Percentiles rank a stretch among this genome's conserved stretches.
Conservation (phyloP, 345 rosid species). For the Luvunga scandens region DNA sequence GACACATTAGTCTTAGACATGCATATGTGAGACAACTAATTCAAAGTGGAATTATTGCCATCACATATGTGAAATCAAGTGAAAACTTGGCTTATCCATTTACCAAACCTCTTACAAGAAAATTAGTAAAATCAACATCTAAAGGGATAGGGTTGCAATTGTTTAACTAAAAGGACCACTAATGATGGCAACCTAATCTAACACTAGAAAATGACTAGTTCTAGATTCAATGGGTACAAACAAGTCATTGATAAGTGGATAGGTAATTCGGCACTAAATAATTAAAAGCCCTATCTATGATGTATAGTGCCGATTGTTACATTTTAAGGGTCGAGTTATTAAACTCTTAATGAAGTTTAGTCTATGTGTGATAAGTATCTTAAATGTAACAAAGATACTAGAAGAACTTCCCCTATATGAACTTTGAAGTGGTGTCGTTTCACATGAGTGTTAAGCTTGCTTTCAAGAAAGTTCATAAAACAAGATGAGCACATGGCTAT, state of each 20-base stretch:
- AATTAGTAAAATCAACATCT: not conserved
- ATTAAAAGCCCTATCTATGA: not conserved
- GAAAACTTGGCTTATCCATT: not conserved
- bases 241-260: not conserved
- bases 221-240: not conserved
- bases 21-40: not conserved
- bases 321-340: no score
- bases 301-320: not conserved
- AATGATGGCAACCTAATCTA: slow-evolving; percentile 1
- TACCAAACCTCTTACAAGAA: not conserved
- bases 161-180: not conserved
- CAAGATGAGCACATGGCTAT: not conserved
- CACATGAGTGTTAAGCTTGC: not conserved
- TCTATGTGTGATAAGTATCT: not conserved
- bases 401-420: not conserved
- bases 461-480: not conserved
- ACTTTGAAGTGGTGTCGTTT: not conserved
- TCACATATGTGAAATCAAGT: no score
- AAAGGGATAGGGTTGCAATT: not conserved
- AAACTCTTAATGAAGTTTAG: not conserved
- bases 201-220: not conserved
- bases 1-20: not conserved
- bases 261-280: not conserved
- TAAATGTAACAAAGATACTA: not conserved
- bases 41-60: no score